Conservation (phyloP, 768 basidiomycete species). For the Coprinopsis strossmayeri region DNA sequence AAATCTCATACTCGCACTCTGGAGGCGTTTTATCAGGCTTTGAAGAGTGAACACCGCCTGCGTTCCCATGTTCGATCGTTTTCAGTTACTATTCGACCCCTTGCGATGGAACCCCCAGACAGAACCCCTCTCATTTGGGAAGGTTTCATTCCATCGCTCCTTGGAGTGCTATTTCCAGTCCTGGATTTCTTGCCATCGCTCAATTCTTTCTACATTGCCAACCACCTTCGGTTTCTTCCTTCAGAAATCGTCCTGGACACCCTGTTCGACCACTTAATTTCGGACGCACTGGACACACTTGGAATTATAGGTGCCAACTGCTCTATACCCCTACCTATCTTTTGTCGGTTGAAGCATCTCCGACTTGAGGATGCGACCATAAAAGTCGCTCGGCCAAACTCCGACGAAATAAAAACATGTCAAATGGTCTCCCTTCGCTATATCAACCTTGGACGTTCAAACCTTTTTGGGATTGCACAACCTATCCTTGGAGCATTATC, state of each 20-base stretch:
- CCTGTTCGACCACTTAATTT: neutral
- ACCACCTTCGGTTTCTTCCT: no score
- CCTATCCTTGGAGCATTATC: no score
- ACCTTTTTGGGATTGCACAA: no score
- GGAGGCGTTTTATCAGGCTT: neutral
- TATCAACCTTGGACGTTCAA: no score
- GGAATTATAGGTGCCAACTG: neutral
- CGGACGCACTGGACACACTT: neutral
- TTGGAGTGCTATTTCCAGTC: neutral
- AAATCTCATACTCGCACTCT: neutral
- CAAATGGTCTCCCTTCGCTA: no score
- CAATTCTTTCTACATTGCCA: no score
- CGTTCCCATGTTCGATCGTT: neutral
- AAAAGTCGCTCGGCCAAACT: no score
- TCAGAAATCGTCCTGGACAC: neutral
- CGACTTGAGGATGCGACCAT: neutral
- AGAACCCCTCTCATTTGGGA: neutral
- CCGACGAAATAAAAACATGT: no score
- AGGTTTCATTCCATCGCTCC: neutral
- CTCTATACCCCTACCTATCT: neutral
- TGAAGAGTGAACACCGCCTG: neutral
- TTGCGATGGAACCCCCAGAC: neutral
- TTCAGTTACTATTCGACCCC: neutral
- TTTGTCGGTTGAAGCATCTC: neutral
- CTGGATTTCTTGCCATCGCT: no score